Conservation (phyloP, 2,329 filamentous ascomycete species). For the Colletotrichum lupini region DNA sequence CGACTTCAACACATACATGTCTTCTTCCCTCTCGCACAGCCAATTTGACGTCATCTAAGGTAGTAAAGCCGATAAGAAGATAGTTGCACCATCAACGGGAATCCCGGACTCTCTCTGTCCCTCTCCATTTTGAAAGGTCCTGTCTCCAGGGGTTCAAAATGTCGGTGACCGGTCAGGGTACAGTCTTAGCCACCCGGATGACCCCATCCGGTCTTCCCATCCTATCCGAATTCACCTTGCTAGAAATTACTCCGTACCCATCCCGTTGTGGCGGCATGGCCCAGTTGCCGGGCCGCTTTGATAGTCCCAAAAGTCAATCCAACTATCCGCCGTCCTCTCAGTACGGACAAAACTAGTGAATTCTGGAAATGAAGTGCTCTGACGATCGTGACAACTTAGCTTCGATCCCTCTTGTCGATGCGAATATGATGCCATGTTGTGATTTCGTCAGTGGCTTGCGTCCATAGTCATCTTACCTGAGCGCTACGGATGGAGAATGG, state of each 20-base stretch:
- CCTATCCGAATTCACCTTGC: neutral
- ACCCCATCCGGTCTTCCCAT: slow-evolving; percentile 6
- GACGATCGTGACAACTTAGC: neutral
- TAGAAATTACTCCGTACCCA: neutral
- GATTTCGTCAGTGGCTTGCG: neutral
- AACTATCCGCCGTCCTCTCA: neutral
- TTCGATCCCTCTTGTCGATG: neutral
- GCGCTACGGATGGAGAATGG: too few relatives aligned
- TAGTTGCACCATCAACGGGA: neutral
- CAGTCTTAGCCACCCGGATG: neutral
- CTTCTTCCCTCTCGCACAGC: neutral
- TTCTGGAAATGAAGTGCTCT: neutral
- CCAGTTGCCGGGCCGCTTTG: slow-evolving; percentile 21
- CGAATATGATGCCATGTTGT: neutral
- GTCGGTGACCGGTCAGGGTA: slow-evolving; percentile 18
- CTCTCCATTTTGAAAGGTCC: neutral
- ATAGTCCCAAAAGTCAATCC: slow-evolving; percentile 11
- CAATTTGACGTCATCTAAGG: slow-evolving; percentile 21
- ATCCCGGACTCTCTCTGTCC: neutral
- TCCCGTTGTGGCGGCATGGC: neutral
- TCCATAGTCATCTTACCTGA: too few relatives aligned
- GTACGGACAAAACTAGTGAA: neutral
- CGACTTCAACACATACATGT: neutral
- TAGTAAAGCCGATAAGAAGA: neutral
- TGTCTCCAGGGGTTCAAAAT: slow-evolving; percentile 28